These are phyloP conservation scores for Exophiala bonariae DNA, from an alignment of 2,329 filamentous ascomycete species.

Conservation along the genomic window DNA sequence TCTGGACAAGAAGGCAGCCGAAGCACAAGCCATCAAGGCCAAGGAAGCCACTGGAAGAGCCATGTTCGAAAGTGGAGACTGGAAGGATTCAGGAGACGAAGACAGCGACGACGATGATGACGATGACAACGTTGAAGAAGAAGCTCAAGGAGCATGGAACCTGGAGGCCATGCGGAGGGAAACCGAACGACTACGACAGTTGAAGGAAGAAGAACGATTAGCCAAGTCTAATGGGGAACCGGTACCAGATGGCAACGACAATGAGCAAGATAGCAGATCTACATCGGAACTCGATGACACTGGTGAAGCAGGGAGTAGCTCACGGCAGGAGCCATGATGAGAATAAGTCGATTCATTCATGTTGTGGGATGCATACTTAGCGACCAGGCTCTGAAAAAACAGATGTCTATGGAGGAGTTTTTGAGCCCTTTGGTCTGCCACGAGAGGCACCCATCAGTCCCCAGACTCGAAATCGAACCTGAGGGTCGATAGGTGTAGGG, in stretches of 20 bases:
- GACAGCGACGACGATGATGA: conserved; percentile 63
- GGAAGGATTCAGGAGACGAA: conserved; percentile 67
- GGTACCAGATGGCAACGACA: conserved; percentile 15
- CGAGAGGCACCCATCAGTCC: too few species aligned
- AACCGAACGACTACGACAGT: conserved; percentile 72
- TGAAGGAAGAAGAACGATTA: conserved; percentile 75
- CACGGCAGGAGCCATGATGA: background rate
- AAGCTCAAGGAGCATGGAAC: conserved; percentile 64
- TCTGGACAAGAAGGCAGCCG: conserved; percentile 90
- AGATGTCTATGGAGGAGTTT: background rate
- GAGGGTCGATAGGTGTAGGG: too few species aligned
- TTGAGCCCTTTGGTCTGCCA: background rate
- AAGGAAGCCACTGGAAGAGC: conserved; percentile 95
- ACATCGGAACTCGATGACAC: conserved; percentile 12
- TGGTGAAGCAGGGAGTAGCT: conserved; percentile 12
- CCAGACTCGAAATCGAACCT: too few species aligned
- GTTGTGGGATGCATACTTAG: background rate
- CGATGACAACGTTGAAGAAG: conserved; percentile 62
- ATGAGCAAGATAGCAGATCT: conserved; percentile 3
- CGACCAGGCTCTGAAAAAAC: background rate
- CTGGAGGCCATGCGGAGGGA: conserved; percentile 78
- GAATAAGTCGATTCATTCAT: background rate
- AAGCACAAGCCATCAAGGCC: conserved; percentile 83
- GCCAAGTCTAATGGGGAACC: conserved; percentile 35
- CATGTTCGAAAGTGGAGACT: conserved; percentile 95